Conservation (phyloP, 163 green algal genomes). For the Scenedesmus sp. region DNA sequence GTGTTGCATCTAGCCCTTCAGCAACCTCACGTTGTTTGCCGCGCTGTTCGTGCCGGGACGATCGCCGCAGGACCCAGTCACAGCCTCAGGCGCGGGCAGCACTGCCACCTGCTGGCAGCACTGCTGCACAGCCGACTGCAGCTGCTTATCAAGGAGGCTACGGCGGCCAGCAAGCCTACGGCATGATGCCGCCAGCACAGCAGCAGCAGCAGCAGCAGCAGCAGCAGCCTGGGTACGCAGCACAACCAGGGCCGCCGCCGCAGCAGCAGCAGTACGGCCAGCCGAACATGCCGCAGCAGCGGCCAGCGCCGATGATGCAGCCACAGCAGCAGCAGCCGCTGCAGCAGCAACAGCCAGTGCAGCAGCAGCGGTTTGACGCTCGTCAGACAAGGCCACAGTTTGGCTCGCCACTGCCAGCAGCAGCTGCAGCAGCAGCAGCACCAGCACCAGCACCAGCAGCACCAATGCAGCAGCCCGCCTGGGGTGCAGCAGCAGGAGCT, state of each 20-base stretch:
- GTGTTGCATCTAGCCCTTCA: too few relatives aligned
- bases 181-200: slow-evolving; percentile 22
- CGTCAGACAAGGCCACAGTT: not conserved
- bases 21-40: not conserved
- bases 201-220: slow-evolving; percentile 27
- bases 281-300: not conserved
- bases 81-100: slow-evolving; percentile 36
- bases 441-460: not conserved
- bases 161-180: slow-evolving; percentile 39
- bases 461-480: not conserved
- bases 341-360: slow-evolving; percentile 22
- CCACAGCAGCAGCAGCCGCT: slow-evolving; percentile 25
- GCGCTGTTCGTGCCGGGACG: slow-evolving; percentile 13
- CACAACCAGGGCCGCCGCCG: not conserved
- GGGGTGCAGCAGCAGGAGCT: not conserved
- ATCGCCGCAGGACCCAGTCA: slow-evolving; percentile 23
- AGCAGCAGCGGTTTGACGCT: slow-evolving; percentile 12
- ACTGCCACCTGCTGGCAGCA: slow-evolving; percentile 42
- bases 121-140: slow-evolving; percentile 9
- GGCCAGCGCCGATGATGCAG: not conserved
- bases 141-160: not conserved
- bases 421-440: not conserved
- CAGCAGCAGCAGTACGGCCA: slow-evolving; percentile 53
- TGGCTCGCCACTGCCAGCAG: not conserved
- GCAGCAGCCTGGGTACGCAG: slow-evolving; percentile 10